These are phyloP conservation scores for Helianthus annuus DNA, from an alignment of 129 eudicot species.

Conservation along the genomic window HanXRQr2.0-SUNRISE NC_035433.2:131304877-131305376, in stretches of 20 bases:
- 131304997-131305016: conserved; percentile 5
- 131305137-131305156: conserved; percentile 8
- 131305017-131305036: neutral
- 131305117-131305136: neutral
- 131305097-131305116: conserved; percentile 15
- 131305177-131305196: conserved; percentile 26
- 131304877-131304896: too few relatives aligned
- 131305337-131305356: conserved; percentile 12
- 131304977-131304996: conserved; percentile 17
- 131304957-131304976: conserved; percentile 23
- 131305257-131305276: conserved; percentile 3
- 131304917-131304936: conserved; percentile 15
- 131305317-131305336: conserved; percentile 13
- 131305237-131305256: conserved; percentile 1
- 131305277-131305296: conserved; percentile 18
- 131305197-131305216: conserved; percentile 7
- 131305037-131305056: conserved; percentile 5
- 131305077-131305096: conserved; percentile 11
- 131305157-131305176: conserved; percentile 12
- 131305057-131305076: conserved; percentile 22
- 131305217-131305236: neutral
- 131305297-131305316: conserved; percentile 23
- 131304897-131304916: neutral
- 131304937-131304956: neutral
- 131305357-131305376: conserved; percentile 7